Base-by-base conservation (phyloP, 345 rosid species). In the Ceriops decandra region DNA sequence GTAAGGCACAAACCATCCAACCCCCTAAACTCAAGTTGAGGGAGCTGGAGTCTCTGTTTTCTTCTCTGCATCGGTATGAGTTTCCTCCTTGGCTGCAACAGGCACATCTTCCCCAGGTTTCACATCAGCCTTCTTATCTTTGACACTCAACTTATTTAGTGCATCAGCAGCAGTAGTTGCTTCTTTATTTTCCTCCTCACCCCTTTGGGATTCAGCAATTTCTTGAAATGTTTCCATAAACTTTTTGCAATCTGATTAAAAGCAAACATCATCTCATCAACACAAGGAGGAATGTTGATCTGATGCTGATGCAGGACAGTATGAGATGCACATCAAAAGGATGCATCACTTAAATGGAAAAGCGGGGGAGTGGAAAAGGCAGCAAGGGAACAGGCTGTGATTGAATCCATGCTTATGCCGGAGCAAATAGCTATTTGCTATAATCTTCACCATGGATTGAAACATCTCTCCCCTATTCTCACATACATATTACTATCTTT, bases 221-320 rank as follows among this genome's bases (percentile, higher is more conserved):
- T 90, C 93, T 80, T 84, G 83, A 73, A 90, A 70, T 65, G 6
- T 84, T 64, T 93, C 88, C 98, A 87, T 93, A 68, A 93, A 93
- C 26, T 77, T 80, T 79, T 89, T 93, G 83, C 96, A 87, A 72
- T 93, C 98, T 93, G 84, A 66, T 33, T 20, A 67, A 35, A 13
- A 67, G 28, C 21, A 28, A 62, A 57, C 21, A 64, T 30, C 26
- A 35, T 4, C 5, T 26, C 47, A 36, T 46, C 26, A 42, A 71
- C 19, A 62, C 5, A 30, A 42, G 22, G 52, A 36, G 19, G 22
- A 62, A 7, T 0, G 17, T 1, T 56, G 16, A 6, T 1, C 28
- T 56, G 59, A 9, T 13, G 49, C 5, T 42, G 49, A 42, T 11
- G 49, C 49, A 38, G 0, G 15, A 11, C 46, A 38, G 15, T 15